phyloP scores from a whole-genome alignment of 495 filamentous ascomycete species.

The Hamigera avellanea region DNA sequence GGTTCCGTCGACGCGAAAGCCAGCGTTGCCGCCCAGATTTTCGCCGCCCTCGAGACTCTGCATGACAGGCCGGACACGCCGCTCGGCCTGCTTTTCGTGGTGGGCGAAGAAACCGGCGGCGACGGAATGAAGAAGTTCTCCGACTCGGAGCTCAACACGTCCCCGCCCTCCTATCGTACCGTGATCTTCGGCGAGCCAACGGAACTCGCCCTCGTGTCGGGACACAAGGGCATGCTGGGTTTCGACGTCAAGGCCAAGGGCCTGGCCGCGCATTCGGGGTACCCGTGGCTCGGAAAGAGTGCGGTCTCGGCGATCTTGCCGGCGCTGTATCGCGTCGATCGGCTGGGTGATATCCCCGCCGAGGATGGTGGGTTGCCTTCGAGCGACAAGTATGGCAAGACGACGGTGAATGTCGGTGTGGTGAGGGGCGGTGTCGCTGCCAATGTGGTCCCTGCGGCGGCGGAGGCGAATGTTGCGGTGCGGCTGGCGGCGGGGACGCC shows the following conservation, averaged over 20 bases:
- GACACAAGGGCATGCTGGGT: conserved; percentile 73
- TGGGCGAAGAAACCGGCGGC: conserved; percentile 73
- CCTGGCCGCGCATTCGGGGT: conserved; percentile 77
- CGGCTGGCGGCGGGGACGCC: conserved; percentile 66
- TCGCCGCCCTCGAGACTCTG: conserved; percentile 53
- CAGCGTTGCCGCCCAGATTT: conserved; percentile 69
- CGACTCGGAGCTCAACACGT: conserved; percentile 22
- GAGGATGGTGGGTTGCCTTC: conserved; percentile 48
- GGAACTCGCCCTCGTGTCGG: conserved; percentile 70
- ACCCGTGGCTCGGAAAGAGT: conserved; percentile 72
- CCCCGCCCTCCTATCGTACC: conserved; percentile 39
- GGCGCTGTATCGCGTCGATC: conserved; percentile 50
- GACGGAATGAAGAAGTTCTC: conserved; percentile 65
- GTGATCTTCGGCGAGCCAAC: conserved; percentile 90
- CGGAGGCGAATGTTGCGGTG: conserved; percentile 53
- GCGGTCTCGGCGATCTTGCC: conserved; percentile 66
- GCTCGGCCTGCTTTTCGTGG: conserved; percentile 74
- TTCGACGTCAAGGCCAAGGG: conserved; percentile 57
- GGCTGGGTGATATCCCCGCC: conserved; percentile 33
- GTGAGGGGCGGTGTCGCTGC: conserved; percentile 74
- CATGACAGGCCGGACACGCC: conserved; percentile 22
- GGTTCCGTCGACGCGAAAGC: conserved; percentile 87
- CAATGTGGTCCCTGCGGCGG: conserved; percentile 74
- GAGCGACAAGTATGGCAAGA: conserved; percentile 68
- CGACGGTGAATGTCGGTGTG: conserved; percentile 74